Evolutionary conservation across 495 filamentous ascomycete genomes (phyloP).

Genomic region (Penicillium egyptiacum): DNA sequence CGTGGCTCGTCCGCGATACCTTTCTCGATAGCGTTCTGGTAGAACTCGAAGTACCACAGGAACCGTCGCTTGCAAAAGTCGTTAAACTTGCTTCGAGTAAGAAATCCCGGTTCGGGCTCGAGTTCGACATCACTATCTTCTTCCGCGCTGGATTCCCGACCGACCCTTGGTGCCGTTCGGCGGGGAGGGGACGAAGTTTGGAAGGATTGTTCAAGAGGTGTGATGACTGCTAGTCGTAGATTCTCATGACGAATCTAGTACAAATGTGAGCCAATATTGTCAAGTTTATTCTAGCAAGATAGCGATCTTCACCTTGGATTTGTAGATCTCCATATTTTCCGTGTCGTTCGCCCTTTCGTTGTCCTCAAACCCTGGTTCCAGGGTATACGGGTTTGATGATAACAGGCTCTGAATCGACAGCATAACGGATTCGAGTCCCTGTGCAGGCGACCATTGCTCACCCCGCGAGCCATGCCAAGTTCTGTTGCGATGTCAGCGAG

Average conservation of each 20-base stretch:
- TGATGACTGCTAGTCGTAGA: slow-evolving; percentile 79
- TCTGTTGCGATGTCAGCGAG: slow-evolving; percentile 43
- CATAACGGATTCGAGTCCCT: slow-evolving; percentile 90
- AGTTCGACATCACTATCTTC: slow-evolving; percentile 52
- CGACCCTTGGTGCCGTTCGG: not conserved
- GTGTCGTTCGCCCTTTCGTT: slow-evolving; percentile 65
- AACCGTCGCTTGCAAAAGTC: slow-evolving; percentile 91
- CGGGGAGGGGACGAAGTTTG: slow-evolving; percentile 43
- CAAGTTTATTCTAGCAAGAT: not conserved
- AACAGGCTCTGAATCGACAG: slow-evolving; percentile 96
- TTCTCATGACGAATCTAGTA: slow-evolving; percentile 87
- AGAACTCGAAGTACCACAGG: slow-evolving; percentile 93
- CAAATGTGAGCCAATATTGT: not conserved
- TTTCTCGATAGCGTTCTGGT: slow-evolving; percentile 66
- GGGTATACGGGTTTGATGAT: slow-evolving; percentile 91
- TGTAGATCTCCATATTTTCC: slow-evolving; percentile 75
- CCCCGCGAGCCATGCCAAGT: slow-evolving; percentile 89
- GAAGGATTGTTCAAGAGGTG: slow-evolving; percentile 78
- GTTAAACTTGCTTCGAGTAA: slow-evolving; percentile 66
- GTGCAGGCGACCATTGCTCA: slow-evolving; percentile 94
- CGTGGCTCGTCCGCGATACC: slow-evolving; percentile 44
- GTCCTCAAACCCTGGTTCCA: slow-evolving; percentile 90
- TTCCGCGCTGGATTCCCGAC: slow-evolving; percentile 24
- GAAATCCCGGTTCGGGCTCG: slow-evolving; percentile 39
- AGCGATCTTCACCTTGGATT: slow-evolving; percentile 67